Conservation (phyloP, 257 asterid genomes). For the Solanum piurae region DNA sequence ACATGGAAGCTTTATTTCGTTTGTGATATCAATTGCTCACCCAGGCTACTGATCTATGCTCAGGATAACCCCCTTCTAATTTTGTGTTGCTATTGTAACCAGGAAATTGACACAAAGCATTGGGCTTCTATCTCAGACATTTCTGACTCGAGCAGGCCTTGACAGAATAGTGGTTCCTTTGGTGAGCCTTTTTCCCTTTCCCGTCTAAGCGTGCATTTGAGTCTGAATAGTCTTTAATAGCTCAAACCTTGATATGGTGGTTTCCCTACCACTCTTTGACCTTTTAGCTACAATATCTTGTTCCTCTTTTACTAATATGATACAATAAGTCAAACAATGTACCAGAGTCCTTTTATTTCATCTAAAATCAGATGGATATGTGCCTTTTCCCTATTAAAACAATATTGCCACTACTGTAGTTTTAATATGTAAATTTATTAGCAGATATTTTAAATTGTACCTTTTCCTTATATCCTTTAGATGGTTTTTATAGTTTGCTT, state of each 20-base stretch:
- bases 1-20: neutral
- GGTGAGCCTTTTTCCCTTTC: constrained; percentile 42
- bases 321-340: neutral
- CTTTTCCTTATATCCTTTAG: neutral
- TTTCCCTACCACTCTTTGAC: neutral
- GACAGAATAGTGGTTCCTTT: constrained; percentile 90
- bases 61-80: neutral
- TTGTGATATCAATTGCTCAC: neutral
- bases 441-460: neutral
- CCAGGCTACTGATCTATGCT: neutral
- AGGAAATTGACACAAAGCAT: constrained; percentile 84
- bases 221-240: neutral
- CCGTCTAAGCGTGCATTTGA: neutral
- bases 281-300: neutral
- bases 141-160: constrained; percentile 61
- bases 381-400: neutral
- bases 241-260: neutral
- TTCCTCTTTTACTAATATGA: neutral
- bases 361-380: neutral
- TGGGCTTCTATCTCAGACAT: constrained; percentile 89
- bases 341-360: neutral
- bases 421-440: neutral
- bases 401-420: neutral
- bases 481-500: neutral
- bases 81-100: constrained; percentile 14